Conservation (phyloP, 2,329 filamentous ascomycete species). For the Colletotrichum viniferum region DNA sequence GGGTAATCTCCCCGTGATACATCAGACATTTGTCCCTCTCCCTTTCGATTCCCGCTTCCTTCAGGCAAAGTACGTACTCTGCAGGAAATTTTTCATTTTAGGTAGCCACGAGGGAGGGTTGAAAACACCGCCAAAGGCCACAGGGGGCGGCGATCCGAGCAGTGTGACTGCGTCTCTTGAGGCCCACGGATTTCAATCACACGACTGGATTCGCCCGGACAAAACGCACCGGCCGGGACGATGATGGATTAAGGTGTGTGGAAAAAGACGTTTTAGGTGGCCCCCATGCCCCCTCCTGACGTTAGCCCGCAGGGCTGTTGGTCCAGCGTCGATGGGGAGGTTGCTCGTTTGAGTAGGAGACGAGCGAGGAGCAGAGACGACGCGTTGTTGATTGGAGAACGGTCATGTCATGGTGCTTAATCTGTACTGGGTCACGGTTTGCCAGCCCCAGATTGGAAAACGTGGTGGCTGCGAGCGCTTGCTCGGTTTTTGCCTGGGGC, state of each 20-base stretch:
- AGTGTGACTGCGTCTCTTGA: background rate
- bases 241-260: background rate
- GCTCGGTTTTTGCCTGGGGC: background rate
- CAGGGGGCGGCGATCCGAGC: background rate
- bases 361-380: background rate
- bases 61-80: background rate
- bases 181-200: background rate
- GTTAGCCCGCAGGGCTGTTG: conserved; percentile 6
- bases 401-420: conserved; percentile 16
- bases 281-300: conserved; percentile 3
- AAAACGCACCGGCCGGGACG: background rate
- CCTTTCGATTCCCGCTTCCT: background rate
- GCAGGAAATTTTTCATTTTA: background rate
- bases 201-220: background rate
- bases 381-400: background rate
- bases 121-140: background rate
- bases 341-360: background rate
- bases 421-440: background rate
- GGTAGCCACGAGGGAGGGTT: background rate
- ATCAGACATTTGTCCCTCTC: conserved; percentile 1
- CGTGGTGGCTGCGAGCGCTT: conserved; percentile 7
- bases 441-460: background rate
- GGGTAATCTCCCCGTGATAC: conserved; percentile 11
- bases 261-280: background rate
- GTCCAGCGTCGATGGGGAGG: background rate